Conservation (phyloP, 345 rosid species). For the Excoecaria agallocha region DNA sequence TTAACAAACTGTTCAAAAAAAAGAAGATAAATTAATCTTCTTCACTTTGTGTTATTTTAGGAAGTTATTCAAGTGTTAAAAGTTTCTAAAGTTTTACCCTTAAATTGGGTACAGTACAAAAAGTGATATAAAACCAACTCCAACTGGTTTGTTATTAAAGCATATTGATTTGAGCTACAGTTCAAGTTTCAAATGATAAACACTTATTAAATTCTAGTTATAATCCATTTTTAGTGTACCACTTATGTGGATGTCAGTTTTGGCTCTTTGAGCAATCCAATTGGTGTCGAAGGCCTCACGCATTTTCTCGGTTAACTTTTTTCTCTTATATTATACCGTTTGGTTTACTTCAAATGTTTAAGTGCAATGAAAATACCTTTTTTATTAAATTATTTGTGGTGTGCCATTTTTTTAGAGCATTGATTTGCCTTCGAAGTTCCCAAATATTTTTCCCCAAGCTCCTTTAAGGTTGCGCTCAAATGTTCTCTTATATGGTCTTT, state of each 20-base stretch:
- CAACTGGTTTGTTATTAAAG: neutral
- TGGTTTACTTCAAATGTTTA: too few species aligned
- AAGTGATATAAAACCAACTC: neutral
- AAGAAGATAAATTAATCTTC: too few species aligned
- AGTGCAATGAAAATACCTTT: too few species aligned
- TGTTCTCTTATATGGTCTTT: conserved; percentile 93
- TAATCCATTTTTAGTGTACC: too few species aligned
- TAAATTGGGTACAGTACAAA: neutral
- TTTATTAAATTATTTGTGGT: too few species aligned
- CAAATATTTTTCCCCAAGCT: conserved; percentile 76
- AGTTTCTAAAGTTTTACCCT: neutral
- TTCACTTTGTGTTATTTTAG: neutral
- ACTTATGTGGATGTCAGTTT: too few species aligned
- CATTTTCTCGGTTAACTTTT: too few species aligned
- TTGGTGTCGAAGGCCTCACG: too few species aligned
- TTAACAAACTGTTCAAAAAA: neutral
- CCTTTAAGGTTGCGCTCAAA: conserved; percentile 92
- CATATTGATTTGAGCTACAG: neutral
- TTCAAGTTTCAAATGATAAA: neutral
- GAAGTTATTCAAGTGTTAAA: neutral
- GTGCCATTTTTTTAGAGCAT: too few species aligned
- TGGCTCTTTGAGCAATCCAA: too few species aligned
- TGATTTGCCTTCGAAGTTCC: conserved; percentile 83
- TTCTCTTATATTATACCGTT: too few species aligned
- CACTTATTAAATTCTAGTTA: too few species aligned